A percentile compares a stretch with the other conserved stretches of the same genome.
Conservation (phyloP, 306 rosid genomes). For the Oemleria cerasiformis region DNA sequence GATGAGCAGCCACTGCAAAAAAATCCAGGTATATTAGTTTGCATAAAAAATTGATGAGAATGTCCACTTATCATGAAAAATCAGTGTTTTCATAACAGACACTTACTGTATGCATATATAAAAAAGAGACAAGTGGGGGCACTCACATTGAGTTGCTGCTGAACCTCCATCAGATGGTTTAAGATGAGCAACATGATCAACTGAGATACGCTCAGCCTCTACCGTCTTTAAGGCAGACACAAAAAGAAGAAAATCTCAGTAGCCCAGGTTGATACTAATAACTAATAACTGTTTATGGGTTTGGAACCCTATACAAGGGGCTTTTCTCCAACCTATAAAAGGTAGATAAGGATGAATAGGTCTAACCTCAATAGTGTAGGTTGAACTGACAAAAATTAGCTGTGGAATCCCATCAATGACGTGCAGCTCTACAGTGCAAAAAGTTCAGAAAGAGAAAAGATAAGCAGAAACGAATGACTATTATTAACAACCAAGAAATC, state of each 20-base stretch:
- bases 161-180: constrained; percentile 99
- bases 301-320: too few relatives aligned
- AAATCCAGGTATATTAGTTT: constrained; percentile 10
- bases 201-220: constrained; percentile 97
- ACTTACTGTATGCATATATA: too few relatives aligned
- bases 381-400: constrained; percentile 81
- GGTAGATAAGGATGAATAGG: constrained; percentile 15
- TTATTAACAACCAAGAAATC: not conserved
- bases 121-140: not conserved
- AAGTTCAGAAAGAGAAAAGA: constrained; percentile 8
- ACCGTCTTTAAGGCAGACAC: constrained; percentile 59
- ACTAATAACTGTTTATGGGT: not conserved
- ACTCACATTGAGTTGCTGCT: constrained; percentile 89
- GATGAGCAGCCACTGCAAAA: constrained; percentile 93
- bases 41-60: constrained; percentile 1
- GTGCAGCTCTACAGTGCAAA: constrained; percentile 68
- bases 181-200: constrained; percentile 97
- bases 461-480: not conserved
- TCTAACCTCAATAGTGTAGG: constrained; percentile 91
- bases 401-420: constrained; percentile 93
- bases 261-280: constrained; percentile 2
- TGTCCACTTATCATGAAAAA: not conserved
- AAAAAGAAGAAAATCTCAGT: not conserved
- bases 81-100: not conserved
- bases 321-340: too few relatives aligned